Evolutionary conservation across 305 asterid genomes (phyloP).

Genomic region (Coffea humblotiana): DNA sequence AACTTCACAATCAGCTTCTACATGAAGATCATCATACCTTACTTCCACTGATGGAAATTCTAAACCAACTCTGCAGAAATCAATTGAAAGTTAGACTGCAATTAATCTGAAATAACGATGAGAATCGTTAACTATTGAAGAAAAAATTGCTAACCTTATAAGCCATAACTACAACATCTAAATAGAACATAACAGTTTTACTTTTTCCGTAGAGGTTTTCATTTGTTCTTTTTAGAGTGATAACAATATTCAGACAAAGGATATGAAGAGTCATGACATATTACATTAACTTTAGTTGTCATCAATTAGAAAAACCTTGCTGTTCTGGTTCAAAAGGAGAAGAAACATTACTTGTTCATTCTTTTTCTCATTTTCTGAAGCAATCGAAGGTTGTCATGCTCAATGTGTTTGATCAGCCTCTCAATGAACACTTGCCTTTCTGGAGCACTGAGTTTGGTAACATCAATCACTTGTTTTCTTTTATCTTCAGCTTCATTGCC

Average conservation of each 20-base stretch:
- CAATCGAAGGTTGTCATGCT: constrained; percentile 74
- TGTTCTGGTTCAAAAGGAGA: neutral
- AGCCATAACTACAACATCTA: neutral
- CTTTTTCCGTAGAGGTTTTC: neutral
- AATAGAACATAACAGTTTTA: neutral
- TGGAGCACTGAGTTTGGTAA: constrained; percentile 60
- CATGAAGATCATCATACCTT: constrained; percentile 42
- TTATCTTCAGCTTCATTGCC: constrained; percentile 31
- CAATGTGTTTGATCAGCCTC: constrained; percentile 72
- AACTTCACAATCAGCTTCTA: constrained; percentile 69
- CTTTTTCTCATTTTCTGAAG: constrained; percentile 69
- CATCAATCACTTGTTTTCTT: constrained; percentile 62
- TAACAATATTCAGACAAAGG: neutral
- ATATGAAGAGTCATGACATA: neutral
- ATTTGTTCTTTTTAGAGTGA: too few relatives aligned
- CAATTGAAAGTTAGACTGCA: constrained; percentile 1
- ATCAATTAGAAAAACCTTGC: neutral
- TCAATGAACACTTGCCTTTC: constrained; percentile 71
- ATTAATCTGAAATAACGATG: neutral
- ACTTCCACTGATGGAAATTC: constrained; percentile 62
- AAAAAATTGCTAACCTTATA: neutral
- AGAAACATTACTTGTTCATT: constrained; percentile 49
- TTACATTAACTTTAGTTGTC: neutral
- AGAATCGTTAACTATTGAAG: neutral
- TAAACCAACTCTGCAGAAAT: constrained; percentile 59